phyloP scores from a whole-genome alignment of 768 basidiomycete species.

The Leccinum uliginosum region DNA sequence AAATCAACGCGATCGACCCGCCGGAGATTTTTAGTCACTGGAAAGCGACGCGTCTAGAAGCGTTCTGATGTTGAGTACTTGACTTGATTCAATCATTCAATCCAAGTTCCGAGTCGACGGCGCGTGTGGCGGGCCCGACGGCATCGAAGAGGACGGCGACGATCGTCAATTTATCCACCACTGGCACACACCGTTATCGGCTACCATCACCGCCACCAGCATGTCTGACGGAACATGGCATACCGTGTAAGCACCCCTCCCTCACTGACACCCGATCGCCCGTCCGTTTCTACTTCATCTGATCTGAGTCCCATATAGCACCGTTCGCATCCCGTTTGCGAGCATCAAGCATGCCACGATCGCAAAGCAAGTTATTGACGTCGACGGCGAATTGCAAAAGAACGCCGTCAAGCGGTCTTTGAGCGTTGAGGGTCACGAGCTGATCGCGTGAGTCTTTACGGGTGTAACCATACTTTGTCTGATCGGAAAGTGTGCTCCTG shows the following conservation, averaged over 20 bases:
- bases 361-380: conserved; percentile 79
- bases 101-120: neutral
- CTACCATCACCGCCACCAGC: neutral
- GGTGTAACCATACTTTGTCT: neutral
- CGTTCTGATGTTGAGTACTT: neutral
- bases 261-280: neutral
- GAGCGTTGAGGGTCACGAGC: conserved; percentile 56
- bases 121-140: neutral
- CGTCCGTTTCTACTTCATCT: neutral
- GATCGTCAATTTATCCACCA: conserved; percentile 1
- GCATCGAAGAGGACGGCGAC: neutral
- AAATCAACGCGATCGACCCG: no score
- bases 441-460: conserved; percentile 64
- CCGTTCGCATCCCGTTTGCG: conserved; percentile 74
- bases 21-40: no score
- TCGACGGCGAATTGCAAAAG: conserved; percentile 81
- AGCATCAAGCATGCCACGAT: conserved; percentile 71
- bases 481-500: neutral
- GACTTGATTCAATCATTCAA: neutral
- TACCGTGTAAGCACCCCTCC: conserved; percentile 48
- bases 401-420: conserved; percentile 75
- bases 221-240: conserved; percentile 44
- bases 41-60: neutral
- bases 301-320: conserved; percentile 36
- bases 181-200: neutral